These are phyloP conservation scores for Aspergillus sp. DNA, from an alignment of 2,329 filamentous ascomycete genomes.

Conservation along the genomic window DNA sequence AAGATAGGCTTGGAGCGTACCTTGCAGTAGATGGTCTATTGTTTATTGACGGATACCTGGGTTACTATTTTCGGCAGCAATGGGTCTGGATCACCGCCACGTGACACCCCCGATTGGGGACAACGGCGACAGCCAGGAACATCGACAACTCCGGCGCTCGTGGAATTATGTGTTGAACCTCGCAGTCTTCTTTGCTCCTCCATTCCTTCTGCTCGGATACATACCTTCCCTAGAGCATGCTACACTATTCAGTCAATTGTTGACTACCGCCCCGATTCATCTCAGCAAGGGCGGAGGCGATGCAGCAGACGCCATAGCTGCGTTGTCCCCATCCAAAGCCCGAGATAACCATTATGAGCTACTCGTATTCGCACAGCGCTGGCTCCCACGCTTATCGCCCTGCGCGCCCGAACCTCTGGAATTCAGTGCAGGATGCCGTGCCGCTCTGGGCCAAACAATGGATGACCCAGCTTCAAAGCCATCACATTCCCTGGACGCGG, in stretches of 20 bases:
- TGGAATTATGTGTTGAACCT: too few relatives aligned
- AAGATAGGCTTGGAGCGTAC: too few relatives aligned
- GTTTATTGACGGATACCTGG: too few relatives aligned
- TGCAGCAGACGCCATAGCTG: constrained; percentile 15
- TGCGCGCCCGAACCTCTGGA: constrained; percentile 16
- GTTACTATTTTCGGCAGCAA: too few relatives aligned
- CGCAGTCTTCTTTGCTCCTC: too few relatives aligned
- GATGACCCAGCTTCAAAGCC: constrained; percentile 14
- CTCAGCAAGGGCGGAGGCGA: constrained; percentile 15
- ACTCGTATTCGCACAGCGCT: constrained; percentile 29
- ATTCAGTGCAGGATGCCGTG: constrained; percentile 15
- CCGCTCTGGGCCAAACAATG: constrained; percentile 22
- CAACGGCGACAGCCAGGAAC: background rate
- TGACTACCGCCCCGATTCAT: background rate
- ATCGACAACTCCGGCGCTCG: too few relatives aligned
- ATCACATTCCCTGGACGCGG: background rate
- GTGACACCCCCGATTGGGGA: background rate
- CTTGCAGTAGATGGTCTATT: too few relatives aligned
- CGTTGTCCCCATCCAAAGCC: constrained; percentile 12
- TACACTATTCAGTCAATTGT: background rate
- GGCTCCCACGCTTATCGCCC: constrained; percentile 25
- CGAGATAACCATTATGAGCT: constrained; percentile 29
- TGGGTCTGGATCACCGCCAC: background rate
- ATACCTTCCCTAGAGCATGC: background rate
- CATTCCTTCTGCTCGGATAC: constrained; percentile 5